These are phyloP conservation scores for Mycoemilia scoparia DNA, from an alignment of 192 early-diverging fungal genomes.

Conservation along the genomic window DNA sequence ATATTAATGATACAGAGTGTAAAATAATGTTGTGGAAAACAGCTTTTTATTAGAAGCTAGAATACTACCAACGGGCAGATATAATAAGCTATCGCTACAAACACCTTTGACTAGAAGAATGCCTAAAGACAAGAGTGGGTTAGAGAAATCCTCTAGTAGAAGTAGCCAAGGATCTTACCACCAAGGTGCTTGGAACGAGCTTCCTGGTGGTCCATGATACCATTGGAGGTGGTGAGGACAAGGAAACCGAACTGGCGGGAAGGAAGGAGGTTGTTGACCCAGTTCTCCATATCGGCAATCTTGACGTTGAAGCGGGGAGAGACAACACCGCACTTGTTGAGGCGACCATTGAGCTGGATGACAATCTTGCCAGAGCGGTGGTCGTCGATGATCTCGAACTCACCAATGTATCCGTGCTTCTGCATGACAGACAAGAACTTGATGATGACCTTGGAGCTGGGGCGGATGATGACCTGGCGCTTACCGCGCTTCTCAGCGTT, in stretches of 20 bases:
- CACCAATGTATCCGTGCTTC: slow-evolving; percentile 98
- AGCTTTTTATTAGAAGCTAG: no score
- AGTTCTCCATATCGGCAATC: slow-evolving; percentile 86
- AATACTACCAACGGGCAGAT: no score
- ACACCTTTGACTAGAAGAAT: neutral
- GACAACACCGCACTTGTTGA: slow-evolving; percentile 99
- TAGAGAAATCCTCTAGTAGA: slow-evolving; percentile 42
- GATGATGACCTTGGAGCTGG: slow-evolving; percentile 95
- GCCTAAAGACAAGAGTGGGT: neutral
- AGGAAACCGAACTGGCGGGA: slow-evolving; percentile 98
- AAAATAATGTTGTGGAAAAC: no score
- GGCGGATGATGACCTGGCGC: slow-evolving; percentile 93
- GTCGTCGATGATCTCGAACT: slow-evolving; percentile 97
- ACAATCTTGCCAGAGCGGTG: slow-evolving; percentile 96
- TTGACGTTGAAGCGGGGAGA: slow-evolving; percentile 97
- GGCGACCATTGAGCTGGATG: slow-evolving; percentile 91
- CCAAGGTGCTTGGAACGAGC: slow-evolving; percentile 90
- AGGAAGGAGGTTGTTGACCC: slow-evolving; percentile 90
- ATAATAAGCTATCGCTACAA: no score
- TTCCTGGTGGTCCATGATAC: slow-evolving; percentile 99
- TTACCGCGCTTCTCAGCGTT: slow-evolving; percentile 98
- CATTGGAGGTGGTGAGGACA: slow-evolving; percentile 76
- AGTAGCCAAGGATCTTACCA: slow-evolving; percentile 95
- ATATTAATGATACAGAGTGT: no score
- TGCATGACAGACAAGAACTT: slow-evolving; percentile 99